Evolutionary conservation across 306 rosid species (phyloP).

Genomic region (Quercus alba): DNA sequence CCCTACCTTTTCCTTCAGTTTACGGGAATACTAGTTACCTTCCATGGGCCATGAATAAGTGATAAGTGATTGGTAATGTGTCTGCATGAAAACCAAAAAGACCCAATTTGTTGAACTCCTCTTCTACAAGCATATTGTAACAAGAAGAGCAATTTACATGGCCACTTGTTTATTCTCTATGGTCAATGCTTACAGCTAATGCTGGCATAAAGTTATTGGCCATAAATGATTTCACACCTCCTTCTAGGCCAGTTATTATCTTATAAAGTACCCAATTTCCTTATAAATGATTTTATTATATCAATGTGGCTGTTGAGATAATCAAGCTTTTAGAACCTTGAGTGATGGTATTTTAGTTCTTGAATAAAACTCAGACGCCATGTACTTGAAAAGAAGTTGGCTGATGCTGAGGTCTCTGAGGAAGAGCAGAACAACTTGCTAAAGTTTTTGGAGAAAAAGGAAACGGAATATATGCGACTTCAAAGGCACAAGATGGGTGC

Average conservation of each 20-base stretch:
- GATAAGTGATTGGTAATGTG: neutral
- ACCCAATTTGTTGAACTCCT: neutral
- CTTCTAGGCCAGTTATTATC: neutral
- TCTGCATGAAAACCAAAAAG: neutral
- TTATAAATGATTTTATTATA: neutral
- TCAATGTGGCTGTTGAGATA: neutral
- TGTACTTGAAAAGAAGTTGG: conserved; percentile 89
- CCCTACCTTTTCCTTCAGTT: neutral
- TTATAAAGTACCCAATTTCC: neutral
- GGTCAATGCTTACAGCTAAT: neutral
- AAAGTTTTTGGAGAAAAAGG: conserved; percentile 92
- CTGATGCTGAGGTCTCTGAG: conserved; percentile 96
- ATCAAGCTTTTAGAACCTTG: neutral
- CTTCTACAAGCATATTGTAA: neutral
- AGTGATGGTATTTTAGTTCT: conserved; percentile 7
- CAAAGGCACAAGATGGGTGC: conserved; percentile 99
- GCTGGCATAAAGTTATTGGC: neutral
- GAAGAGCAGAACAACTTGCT: conserved; percentile 97
- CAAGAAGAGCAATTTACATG: neutral
- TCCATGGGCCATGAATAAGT: neutral
- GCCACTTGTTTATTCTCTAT: neutral
- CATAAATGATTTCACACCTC: neutral
- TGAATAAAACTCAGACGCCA: conserved; percentile 62
- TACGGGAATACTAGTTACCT: neutral
- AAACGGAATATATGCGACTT: conserved; percentile 97